Conservation (phyloP, 768 basidiomycete species). For the Lyophyllum semitale region DNA sequence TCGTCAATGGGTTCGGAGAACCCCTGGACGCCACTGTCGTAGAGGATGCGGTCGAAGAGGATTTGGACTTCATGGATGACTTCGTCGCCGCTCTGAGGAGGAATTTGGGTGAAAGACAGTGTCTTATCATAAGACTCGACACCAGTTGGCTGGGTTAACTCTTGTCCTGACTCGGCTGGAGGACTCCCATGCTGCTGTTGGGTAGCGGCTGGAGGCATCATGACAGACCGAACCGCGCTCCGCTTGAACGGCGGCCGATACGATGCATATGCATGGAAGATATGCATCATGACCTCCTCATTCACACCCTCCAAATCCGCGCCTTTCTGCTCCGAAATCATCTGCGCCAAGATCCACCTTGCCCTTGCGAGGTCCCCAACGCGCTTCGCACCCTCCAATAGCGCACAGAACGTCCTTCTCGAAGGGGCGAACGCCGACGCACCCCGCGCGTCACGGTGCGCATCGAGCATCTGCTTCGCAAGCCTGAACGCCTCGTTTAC, state of each 20-base stretch:
- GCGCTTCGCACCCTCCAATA: conserved; percentile 90
- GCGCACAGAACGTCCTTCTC: conserved; percentile 69
- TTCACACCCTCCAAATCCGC: conserved; percentile 40
- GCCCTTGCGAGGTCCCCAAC: conserved; percentile 80
- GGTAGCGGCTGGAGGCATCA: conserved; percentile 7
- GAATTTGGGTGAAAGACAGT: conserved; percentile 49
- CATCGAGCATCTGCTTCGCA: conserved; percentile 84
- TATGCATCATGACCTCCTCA: conserved; percentile 74
- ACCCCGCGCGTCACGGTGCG: conserved; percentile 66
- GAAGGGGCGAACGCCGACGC: conserved; percentile 61
- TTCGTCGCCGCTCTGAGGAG: conserved; percentile 74
- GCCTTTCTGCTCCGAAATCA: conserved; percentile 46
- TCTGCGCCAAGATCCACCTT: conserved; percentile 90
- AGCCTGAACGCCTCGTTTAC: conserved; percentile 84
- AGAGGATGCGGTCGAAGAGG: conserved; percentile 65
- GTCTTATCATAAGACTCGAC: background rate
- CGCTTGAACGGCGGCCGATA: conserved; percentile 74
- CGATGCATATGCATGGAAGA: conserved; percentile 87
- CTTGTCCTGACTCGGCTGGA: background rate
- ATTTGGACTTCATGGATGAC: conserved; percentile 66
- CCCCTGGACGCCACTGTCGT: conserved; percentile 32
- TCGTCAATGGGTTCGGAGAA: conserved; percentile 1
- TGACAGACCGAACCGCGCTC: conserved; percentile 44
- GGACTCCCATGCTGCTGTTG: background rate
- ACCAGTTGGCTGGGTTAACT: conserved; percentile 5